Conservation (phyloP, 352 stramenopile genomes). For the Pythium insidiosum region DNA sequence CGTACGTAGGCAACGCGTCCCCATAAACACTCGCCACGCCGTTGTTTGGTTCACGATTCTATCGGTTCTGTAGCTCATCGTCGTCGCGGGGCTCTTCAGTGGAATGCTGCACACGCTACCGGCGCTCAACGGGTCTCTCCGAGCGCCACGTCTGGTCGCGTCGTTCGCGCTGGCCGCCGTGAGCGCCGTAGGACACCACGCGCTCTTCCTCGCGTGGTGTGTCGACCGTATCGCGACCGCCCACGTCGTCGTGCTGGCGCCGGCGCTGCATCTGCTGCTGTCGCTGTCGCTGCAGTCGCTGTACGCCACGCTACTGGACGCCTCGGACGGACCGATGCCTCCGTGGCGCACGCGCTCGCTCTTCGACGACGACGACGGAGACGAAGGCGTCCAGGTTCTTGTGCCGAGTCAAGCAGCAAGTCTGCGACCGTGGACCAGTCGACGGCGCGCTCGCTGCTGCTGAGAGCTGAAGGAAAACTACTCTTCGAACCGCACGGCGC, state of each 20-base stretch:
- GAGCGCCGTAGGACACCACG: constrained; percentile 6
- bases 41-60: not conserved
- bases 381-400: too few relatives aligned
- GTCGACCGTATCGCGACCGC: not conserved
- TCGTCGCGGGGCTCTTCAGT: constrained; percentile 6
- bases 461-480: constrained; percentile 2
- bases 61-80: not conserved
- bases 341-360: too few relatives aligned
- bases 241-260: constrained; percentile 4
- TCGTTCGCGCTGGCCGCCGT: not conserved
- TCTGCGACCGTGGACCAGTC: not conserved
- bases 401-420: too few relatives aligned
- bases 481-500: constrained; percentile 47
- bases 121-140: not conserved
- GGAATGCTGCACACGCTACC: constrained; percentile 6
- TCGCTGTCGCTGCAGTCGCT: constrained; percentile 9
- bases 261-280: constrained; percentile 9
- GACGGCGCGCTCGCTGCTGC: constrained; percentile 1
- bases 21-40: too few relatives aligned
- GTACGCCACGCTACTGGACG: constrained; percentile 1
- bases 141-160: not conserved
- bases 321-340: too few relatives aligned
- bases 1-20: constrained; percentile 6
- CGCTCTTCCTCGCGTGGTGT: constrained; percentile 9
- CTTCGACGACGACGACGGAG: constrained; percentile 1